A percentile compares a stretch with the other conserved stretches of the same genome.
These are phyloP conservation scores for Saksenaea vasiformis DNA, from an alignment of 371 early-diverging fungal genomes.

Conservation along the genomic window DNA sequence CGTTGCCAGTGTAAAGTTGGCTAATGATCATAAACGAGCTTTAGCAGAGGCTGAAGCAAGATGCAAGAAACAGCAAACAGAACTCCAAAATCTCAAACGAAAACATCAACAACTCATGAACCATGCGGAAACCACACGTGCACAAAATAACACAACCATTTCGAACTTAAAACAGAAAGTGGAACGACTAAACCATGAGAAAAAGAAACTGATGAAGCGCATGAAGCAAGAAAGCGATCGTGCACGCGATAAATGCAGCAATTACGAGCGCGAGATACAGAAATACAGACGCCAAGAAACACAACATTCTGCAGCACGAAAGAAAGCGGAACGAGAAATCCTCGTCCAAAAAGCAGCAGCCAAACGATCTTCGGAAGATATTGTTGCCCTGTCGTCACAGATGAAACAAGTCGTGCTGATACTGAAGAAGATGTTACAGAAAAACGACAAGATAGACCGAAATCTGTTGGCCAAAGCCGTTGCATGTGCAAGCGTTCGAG, in stretches of 20 bases:
- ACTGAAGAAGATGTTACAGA: not conserved
- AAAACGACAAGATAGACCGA: not conserved
- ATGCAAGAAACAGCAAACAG: conserved; percentile 65
- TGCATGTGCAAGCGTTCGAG: not conserved
- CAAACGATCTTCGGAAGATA: conserved; percentile 27
- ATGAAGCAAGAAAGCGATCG: conserved; percentile 41
- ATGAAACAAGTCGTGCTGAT: not conserved
- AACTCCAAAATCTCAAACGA: conserved; percentile 58
- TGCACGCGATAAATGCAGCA: conserved; percentile 32
- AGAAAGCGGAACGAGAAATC: conserved; percentile 30
- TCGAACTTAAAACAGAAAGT: conserved; percentile 48
- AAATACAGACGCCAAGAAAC: conserved; percentile 3
- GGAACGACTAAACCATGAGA: conserved; percentile 67
- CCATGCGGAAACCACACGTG: conserved; percentile 45
- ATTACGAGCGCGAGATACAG: conserved; percentile 43
- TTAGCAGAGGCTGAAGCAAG: conserved; percentile 47
- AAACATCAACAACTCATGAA: conserved; percentile 55
- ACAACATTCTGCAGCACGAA: not conserved
- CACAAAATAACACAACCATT: conserved; percentile 44
- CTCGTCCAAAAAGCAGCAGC: conserved; percentile 24
- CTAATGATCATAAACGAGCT: conserved; percentile 29
- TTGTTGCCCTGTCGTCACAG: conserved; percentile 1
- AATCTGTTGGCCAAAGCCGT: conserved; percentile 11
- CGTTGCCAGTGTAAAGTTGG: conserved; percentile 41
- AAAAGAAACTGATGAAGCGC: conserved; percentile 67